A percentile compares a stretch with the other conserved stretches of the same genome.
Evolutionary conservation across 345 rosid genomes (phyloP).

Genomic region (Hypericum perforatum): DNA sequence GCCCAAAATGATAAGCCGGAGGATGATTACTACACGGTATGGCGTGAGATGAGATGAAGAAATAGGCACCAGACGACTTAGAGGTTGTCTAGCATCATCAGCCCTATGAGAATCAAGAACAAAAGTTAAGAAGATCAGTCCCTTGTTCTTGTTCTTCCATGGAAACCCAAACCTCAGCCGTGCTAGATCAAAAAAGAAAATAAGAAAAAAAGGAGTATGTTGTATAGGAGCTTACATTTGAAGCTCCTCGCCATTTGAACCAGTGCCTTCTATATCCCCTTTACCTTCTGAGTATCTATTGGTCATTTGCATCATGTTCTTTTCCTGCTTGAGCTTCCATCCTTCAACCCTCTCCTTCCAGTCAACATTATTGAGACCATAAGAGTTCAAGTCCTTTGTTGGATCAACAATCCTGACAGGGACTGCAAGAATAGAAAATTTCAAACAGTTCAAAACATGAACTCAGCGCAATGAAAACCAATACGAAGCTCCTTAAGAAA

Average conservation of each 20-base stretch:
- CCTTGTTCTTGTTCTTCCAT: neutral
- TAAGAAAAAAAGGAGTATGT: conserved; percentile 2
- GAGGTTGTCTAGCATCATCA: conserved; percentile 86
- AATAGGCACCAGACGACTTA: conserved; percentile 84
- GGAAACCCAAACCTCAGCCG: conserved; percentile 1
- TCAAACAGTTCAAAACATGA: conserved; percentile 15
- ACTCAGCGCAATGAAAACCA: neutral
- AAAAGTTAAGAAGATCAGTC: neutral
- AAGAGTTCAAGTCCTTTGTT: conserved; percentile 91
- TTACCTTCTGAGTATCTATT: conserved; percentile 71
- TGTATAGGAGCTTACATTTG: conserved; percentile 55
- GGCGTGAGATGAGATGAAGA: conserved; percentile 77
- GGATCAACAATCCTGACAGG: conserved; percentile 99
- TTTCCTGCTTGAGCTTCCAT: conserved; percentile 99
- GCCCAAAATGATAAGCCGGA: conserved; percentile 95
- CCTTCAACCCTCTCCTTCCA: conserved; percentile 99
- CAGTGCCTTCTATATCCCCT: conserved; percentile 95
- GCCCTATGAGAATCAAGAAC: conserved; percentile 45
- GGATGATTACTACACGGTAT: conserved; percentile 73
- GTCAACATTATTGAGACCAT: conserved; percentile 94
- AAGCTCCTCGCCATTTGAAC: conserved; percentile 95
- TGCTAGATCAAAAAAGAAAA: neutral
- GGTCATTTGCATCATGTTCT: conserved; percentile 58
- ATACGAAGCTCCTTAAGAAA: conserved; percentile 7
- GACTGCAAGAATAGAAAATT: conserved; percentile 35